Percentiles rank a stretch among this genome's conserved stretches.
These are phyloP conservation scores for Pleurotus tuber-regium DNA, from an alignment of 768 basidiomycete species.

Conservation along the genomic window DNA sequence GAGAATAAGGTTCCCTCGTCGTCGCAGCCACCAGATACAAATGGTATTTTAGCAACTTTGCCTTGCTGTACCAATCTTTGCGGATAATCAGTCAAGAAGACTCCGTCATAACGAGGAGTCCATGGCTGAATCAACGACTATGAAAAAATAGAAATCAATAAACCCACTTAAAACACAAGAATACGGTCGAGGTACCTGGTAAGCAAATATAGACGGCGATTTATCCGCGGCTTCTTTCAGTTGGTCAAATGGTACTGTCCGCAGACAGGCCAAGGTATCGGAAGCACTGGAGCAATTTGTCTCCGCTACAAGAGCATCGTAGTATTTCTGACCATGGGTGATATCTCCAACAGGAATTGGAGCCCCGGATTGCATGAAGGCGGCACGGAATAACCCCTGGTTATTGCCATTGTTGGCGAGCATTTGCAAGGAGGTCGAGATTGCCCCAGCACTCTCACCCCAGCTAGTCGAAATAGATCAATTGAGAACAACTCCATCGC, in stretches of 20 bases:
- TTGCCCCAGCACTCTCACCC: slow-evolving; percentile 56
- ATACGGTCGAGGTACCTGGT: slow-evolving; percentile 21
- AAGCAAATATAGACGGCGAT: slow-evolving; percentile 23
- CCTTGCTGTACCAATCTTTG: slow-evolving; percentile 40
- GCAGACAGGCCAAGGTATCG: slow-evolving; percentile 43
- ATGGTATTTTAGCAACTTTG: slow-evolving; percentile 17
- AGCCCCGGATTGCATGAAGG: slow-evolving; percentile 43
- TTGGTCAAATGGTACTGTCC: slow-evolving; percentile 28
- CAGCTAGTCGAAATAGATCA: slow-evolving; percentile 24
- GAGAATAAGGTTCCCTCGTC: slow-evolving; percentile 38
- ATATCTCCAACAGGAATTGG: slow-evolving; percentile 30
- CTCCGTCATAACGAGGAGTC: slow-evolving; percentile 50
- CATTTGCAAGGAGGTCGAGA: slow-evolving; percentile 42
- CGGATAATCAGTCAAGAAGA: slow-evolving; percentile 42
- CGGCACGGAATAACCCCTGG: slow-evolving; percentile 39
- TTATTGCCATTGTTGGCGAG: slow-evolving; percentile 35
- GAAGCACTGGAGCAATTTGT: slow-evolving; percentile 31
- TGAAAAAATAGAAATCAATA: background rate
- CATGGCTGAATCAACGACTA: slow-evolving; percentile 43
- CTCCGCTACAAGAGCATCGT: slow-evolving; percentile 36
- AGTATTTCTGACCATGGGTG: slow-evolving; percentile 31
- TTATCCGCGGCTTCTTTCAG: slow-evolving; percentile 28
- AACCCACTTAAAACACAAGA: background rate
- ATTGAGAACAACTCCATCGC: background rate
- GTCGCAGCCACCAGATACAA: slow-evolving; percentile 28